These are phyloP conservation scores for Chlorophyllum brunneum DNA, from an alignment of 768 basidiomycete genomes.

Conservation along the genomic window DNA sequence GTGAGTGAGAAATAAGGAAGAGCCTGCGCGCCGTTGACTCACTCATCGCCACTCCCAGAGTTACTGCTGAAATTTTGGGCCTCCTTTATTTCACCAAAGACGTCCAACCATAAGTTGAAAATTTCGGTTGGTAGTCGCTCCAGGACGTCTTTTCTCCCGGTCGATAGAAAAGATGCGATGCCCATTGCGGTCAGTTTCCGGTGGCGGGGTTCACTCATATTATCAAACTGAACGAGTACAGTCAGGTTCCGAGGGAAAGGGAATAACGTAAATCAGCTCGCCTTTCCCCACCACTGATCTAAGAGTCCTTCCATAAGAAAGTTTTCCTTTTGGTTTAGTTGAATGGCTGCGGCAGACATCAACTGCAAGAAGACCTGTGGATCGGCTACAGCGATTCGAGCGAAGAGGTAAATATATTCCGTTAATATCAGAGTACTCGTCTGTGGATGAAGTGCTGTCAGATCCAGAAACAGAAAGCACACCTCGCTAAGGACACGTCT, in stretches of 20 bases:
- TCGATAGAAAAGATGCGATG: slow-evolving; percentile 71
- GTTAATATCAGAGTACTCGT: slow-evolving; percentile 49
- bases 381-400: slow-evolving; percentile 69
- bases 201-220: slow-evolving; percentile 80
- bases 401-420: slow-evolving; percentile 69
- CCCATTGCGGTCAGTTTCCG: slow-evolving; percentile 86
- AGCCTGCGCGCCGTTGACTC: background rate
- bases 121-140: slow-evolving; percentile 69
- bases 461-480: background rate
- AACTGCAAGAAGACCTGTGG: slow-evolving; percentile 66
- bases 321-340: slow-evolving; percentile 43
- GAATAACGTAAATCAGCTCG: slow-evolving; percentile 25
- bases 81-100: slow-evolving; percentile 84
- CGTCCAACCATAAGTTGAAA: slow-evolving; percentile 86
- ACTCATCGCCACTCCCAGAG: slow-evolving; percentile 1
- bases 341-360: slow-evolving; percentile 55
- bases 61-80: slow-evolving; percentile 32
- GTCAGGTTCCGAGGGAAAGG: slow-evolving; percentile 5
- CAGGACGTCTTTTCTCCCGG: slow-evolving; percentile 70
- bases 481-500: slow-evolving; percentile 3
- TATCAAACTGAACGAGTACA: slow-evolving; percentile 64
- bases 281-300: slow-evolving; percentile 82
- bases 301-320: slow-evolving; percentile 63
- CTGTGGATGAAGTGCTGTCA: slow-evolving; percentile 5
- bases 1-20: background rate